These are phyloP conservation scores for Diaporthe amygdali DNA, from an alignment of 2,329 filamentous ascomycete species.

Conservation along the genomic window DNA sequence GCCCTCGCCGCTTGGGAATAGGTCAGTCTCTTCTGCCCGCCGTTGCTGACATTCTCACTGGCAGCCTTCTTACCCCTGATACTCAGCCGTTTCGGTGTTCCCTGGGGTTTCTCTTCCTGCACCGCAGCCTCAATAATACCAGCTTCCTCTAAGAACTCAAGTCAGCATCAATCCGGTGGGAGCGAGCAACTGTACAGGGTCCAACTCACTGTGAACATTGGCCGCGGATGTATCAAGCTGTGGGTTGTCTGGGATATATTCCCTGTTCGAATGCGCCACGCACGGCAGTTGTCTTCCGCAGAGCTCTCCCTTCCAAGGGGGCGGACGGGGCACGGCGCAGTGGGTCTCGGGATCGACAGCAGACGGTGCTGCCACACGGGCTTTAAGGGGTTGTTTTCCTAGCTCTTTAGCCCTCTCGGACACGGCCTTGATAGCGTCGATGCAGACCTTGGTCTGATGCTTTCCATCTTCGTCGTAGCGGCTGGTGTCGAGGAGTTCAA, in stretches of 20 bases:
- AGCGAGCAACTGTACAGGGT: neutral
- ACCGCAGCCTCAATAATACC: neutral
- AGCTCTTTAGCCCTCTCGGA: neutral
- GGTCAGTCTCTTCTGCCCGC: neutral
- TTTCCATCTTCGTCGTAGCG: no score
- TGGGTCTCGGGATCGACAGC: neutral
- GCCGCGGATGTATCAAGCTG: no score
- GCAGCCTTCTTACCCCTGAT: neutral
- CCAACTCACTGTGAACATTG: neutral
- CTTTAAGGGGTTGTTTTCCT: no score
- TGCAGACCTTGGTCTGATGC: neutral
- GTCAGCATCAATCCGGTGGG: neutral
- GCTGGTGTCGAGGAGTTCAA: neutral
- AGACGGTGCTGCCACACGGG: neutral
- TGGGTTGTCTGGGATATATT: neutral
- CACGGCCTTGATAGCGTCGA: neutral
- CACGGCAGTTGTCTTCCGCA: neutral
- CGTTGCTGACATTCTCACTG: neutral
- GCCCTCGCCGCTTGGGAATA: neutral
- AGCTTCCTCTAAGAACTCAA: neutral
- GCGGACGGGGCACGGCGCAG: neutral
- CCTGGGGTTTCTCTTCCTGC: neutral
- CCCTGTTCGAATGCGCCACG: neutral
- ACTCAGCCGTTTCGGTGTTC: neutral
- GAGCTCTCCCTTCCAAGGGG: neutral